Evolutionary conservation across 176 grass and related monocot genomes (phyloP), one percentile per base, ranked within the genome.

Genomic region (Oryza rufipogon): DNA sequence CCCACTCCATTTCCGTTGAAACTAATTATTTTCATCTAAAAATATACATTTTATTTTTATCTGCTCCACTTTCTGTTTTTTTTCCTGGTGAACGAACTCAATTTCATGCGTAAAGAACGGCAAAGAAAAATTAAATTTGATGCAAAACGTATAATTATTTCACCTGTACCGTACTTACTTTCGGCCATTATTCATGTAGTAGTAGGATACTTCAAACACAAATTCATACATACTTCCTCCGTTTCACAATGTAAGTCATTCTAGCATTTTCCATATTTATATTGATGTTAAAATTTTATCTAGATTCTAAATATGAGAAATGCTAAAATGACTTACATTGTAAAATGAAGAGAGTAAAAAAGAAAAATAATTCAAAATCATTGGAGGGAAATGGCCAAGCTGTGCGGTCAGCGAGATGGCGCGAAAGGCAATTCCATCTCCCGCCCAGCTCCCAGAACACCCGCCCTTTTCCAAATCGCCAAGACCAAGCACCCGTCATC

Each of bases 391-490:
- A 17, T 4, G 16, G 48, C 11, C 56, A 11, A 45, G 15, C 47
- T 19, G 80, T 36, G 16, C 19, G 17, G 4, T 2, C 76, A 12
- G 30, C 54, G 32, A 83, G 30, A 72, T 78, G 86, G 80, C 86
- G 86, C 73, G 80, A 83, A 72, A 74, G 58, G 13, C 22, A 66
- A 26, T 25, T 25, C 44, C 67, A n/a, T 78, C 81, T 88, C 86
- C 86, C 86, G 86, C 86, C 45, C 32, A 2, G 74, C 17, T 16
- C 66, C 22, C 11, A 15, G 7, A 51, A 1, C 12, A 16, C 70
- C 75, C 75, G 68, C 85, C 11, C 15, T 74, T 74, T 73, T 39
- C 63, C 77, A 67, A 86, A 80, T 4, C 52, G 1, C 19, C 11
- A 25, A 2, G 2, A 42, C 28, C 26, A 3, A 16, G n/a, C 51